A percentile compares a stretch with the other conserved stretches of the same genome.
phyloP scores from a whole-genome alignment of 2,329 filamentous ascomycete species.

The Phialophora expanda region DNA sequence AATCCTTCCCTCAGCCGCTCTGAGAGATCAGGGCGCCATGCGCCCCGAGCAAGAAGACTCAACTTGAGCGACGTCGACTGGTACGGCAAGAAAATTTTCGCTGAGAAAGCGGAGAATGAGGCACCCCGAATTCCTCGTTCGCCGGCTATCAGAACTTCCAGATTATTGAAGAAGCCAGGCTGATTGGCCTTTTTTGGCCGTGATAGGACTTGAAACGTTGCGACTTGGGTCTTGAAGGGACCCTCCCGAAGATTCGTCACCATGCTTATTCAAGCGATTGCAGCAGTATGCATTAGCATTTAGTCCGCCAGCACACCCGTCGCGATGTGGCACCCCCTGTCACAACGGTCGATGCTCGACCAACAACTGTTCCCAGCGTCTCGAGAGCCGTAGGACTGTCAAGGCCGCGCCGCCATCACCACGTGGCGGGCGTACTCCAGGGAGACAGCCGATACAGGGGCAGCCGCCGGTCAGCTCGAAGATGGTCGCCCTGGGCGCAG shows the following conservation, averaged over 20 bases:
- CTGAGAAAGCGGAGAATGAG: constrained; percentile 21
- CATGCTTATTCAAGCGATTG: constrained; percentile 4
- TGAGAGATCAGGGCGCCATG: constrained; percentile 68
- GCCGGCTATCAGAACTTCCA: constrained; percentile 18
- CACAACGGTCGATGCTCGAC: not conserved
- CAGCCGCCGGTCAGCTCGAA: not conserved
- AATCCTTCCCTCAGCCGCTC: constrained; percentile 45
- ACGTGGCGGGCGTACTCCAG: not conserved
- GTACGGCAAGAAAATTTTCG: constrained; percentile 61
- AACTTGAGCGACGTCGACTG: constrained; percentile 98
- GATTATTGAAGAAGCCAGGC: constrained; percentile 38
- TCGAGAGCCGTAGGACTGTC: not conserved
- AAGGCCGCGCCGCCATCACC: not conserved
- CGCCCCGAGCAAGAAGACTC: constrained; percentile 84
- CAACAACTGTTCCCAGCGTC: not conserved
- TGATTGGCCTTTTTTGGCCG: constrained; percentile 34
- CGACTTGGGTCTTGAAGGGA: not conserved
- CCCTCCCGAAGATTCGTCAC: not conserved
- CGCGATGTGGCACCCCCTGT: not conserved
- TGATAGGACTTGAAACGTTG: constrained; percentile 27
- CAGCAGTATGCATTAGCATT: not conserved
- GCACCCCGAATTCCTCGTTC: constrained; percentile 15
- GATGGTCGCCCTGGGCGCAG: not conserved
- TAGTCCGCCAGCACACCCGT: not conserved
- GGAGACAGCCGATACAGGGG: not conserved